Evolutionary conservation across 306 rosid species (phyloP), one percentile per base, ranked within the genome.

Genomic region (Fagus sylvatica): DNA sequence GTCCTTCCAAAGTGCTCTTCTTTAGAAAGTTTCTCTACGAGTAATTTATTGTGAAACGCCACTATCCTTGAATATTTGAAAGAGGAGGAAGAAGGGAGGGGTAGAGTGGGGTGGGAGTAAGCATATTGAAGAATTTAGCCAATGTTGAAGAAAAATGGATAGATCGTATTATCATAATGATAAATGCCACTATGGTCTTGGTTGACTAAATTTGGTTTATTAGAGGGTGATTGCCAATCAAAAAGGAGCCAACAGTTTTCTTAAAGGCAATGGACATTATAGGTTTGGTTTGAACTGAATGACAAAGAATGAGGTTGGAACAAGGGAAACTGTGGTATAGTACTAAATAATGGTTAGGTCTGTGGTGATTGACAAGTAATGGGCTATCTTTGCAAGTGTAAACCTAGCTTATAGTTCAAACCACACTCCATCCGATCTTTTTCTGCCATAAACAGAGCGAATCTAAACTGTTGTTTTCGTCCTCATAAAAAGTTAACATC

Each of bases 251-350:
- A 1, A 36, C 15, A 30, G 40, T 32, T 37, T 65, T 37, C 32
- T 36, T 2, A 37, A 16, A 15, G 70, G 30, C 48, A 3, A 37
- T 65, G 11, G 22, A 65, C 46, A 3, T 6, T 39, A 6, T 65
- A 36, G 70, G 70, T 37, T 42, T 65, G 48, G 70, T 7, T 37
- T 65, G 30, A 65, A 65, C 49, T 65, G 17, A 48, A 65, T 65
- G 70, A 17, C 32, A 7, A 17, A 9, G 48, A 15, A n/a, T 7
- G 42, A 13, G 42, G 43, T 37, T 65, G 22, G 10, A 37, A 1
- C 43, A 15, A 15, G 70, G 13, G 17, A 65, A 37, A 5, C 12
- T 17, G 70, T 42, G 48, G 70, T 37, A 17, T 65, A 16, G 49
- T 17, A 16, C 32, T 65, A 37, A 8, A 65, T 36, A 16, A 16